Percentiles rank a stretch among this genome's conserved stretches.
These are phyloP conservation scores for Globisporangium spinosum DNA, from an alignment of 352 stramenopile species.

Conservation along the genomic window DNA sequence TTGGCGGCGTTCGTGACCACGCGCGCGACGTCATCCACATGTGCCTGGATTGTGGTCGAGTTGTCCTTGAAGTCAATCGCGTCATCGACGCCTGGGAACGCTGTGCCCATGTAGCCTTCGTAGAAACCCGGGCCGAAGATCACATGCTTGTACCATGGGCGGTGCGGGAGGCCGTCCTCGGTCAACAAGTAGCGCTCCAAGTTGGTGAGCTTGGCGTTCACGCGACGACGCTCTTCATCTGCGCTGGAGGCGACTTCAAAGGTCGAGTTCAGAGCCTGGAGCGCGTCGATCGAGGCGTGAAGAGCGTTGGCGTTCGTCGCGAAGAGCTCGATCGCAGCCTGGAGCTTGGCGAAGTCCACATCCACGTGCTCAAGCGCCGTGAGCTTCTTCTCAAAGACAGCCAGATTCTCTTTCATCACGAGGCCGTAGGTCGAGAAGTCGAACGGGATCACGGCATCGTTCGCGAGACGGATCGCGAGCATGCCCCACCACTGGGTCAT, in stretches of 20 bases:
- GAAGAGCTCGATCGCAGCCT: slow-evolving; percentile 43
- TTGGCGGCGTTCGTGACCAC: slow-evolving; percentile 32
- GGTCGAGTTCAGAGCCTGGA: neutral
- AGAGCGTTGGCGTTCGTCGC: slow-evolving; percentile 28
- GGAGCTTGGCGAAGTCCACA: slow-evolving; percentile 34
- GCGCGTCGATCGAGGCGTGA: slow-evolving; percentile 18
- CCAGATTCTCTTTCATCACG: slow-evolving; percentile 52
- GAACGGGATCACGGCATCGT: slow-evolving; percentile 58
- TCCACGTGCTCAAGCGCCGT: slow-evolving; percentile 9
- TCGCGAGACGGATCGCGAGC: slow-evolving; percentile 51
- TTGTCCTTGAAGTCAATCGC: slow-evolving; percentile 43
- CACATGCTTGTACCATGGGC: slow-evolving; percentile 55
- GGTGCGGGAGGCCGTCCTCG: slow-evolving; percentile 40
- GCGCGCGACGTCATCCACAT: slow-evolving; percentile 41
- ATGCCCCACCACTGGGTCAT: slow-evolving; percentile 60
- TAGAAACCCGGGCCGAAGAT: slow-evolving; percentile 61
- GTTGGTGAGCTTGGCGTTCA: slow-evolving; percentile 42
- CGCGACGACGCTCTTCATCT: neutral
- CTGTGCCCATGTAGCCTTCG: slow-evolving; percentile 45
- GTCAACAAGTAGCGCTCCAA: slow-evolving; percentile 44
- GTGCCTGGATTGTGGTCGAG: slow-evolving; percentile 28
- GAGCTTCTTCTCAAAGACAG: slow-evolving; percentile 24
- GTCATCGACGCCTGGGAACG: slow-evolving; percentile 50
- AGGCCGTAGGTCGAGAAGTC: slow-evolving; percentile 62
- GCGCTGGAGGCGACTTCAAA: neutral